Evolutionary conservation across 805 yeast species (phyloP), one percentile per base, ranked within the genome.

Genomic region (Schizosaccharomyces octosporus): DNA sequence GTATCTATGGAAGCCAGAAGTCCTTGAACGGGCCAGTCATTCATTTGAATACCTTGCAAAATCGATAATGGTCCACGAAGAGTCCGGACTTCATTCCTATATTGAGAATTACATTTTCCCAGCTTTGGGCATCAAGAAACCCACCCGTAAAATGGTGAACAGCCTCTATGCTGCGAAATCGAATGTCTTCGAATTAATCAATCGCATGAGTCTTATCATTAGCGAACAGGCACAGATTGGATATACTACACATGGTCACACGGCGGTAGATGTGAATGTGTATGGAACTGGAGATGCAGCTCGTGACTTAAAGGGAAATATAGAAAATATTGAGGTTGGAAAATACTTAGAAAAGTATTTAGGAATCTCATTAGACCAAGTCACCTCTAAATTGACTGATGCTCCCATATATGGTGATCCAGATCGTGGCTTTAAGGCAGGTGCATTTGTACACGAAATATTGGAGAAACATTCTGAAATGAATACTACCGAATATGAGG

Each of bases 181-280:
- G 68, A 76, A 19, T 73, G 70, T 63, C 81, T 81, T 63, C 72
- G 21, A 41, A 21, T 24, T 36, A 9, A 57, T 36, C 21, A 19
- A 11, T 15, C 27, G 76, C 48, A 71, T 87, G 62, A 84, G 85
- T 67, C 76, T 81, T 62, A 78, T 89, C 78, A 78, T 87, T 11
- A 84, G 95, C 0, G 67, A 72, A n/a, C 79, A 95, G 65, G 87
- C 97, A 0, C 85, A 85, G 71, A 80, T 87, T 19, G 97, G 96
- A n/a, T 89, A 96, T 95, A 78, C 95, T 9, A 89, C 97, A 0
- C 95, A 87, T 68, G 97, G 97, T 39, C 97, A 89, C 71, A 83
- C 95, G 24, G 96, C 95, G 0, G 96, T 89, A 17, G 97, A 89
- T 71, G 95, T 89, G 45, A 89, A 90, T 68, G 85, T 90, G 59